Evolutionary conservation across 306 rosid species (phyloP).

Genomic region (Trifolium subterraneum): DNA sequence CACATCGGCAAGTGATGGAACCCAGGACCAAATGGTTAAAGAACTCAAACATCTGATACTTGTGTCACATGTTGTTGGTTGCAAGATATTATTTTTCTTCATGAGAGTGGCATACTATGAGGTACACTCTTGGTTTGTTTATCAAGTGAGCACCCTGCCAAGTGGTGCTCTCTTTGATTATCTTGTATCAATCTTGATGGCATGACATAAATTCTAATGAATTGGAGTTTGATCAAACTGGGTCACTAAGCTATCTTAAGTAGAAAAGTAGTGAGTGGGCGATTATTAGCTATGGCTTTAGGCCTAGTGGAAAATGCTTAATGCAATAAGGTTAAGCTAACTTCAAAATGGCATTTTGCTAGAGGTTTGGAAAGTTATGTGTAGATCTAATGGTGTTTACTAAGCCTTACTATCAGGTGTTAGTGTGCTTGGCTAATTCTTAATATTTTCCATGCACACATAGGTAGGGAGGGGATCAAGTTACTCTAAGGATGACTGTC

Average conservation of each 20-base stretch:
- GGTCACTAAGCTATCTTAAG: not conserved
- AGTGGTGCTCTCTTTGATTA: not conserved
- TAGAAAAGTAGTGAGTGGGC: not conserved
- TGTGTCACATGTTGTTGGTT: not conserved
- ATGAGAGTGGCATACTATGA: not conserved
- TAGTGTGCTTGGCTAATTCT: not conserved
- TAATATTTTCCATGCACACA: not conserved
- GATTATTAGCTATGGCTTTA: conserved; percentile 4
- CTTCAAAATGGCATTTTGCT: not conserved
- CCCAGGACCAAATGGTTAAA: not conserved
- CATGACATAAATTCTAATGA: not conserved
- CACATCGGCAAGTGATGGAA: too few relatives aligned
- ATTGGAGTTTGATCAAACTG: conserved; percentile 2
- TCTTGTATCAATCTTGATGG: not conserved
- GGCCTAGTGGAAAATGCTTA: not conserved
- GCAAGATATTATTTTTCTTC: not conserved
- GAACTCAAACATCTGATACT: too few relatives aligned
- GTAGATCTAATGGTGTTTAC: not conserved
- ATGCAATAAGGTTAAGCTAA: not conserved
- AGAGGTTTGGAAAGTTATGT: conserved; percentile 11
- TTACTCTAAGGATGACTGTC: not conserved
- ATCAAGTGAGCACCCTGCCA: not conserved
- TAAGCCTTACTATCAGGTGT: not conserved
- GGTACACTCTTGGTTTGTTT: not conserved
- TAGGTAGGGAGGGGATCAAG: not conserved